Conservation (phyloP, 2,329 filamentous ascomycete genomes). For the Penicillium sp. region DNA sequence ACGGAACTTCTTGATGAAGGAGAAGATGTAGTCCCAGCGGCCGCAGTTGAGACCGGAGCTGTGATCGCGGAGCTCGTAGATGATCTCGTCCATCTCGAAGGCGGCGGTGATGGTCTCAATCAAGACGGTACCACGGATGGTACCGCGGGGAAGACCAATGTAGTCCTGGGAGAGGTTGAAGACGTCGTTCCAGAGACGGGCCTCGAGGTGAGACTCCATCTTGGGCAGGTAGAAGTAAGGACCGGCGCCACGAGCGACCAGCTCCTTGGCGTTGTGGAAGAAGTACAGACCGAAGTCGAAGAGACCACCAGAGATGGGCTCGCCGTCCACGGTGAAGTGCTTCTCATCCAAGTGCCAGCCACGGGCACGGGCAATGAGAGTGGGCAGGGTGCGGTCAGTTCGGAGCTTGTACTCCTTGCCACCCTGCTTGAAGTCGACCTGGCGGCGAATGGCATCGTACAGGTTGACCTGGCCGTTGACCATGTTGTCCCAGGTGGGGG, state of each 20-base stretch:
- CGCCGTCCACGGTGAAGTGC: conserved; percentile 92
- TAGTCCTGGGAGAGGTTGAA: conserved; percentile 97
- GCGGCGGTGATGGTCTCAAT: conserved; percentile 98
- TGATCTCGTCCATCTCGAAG: conserved; percentile 99
- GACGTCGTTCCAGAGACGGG: conserved; percentile 94
- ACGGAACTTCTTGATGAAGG: conserved; percentile 98
- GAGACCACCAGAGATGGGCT: conserved; percentile 86
- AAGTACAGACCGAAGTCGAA: conserved; percentile 99
- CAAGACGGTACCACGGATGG: conserved; percentile 89
- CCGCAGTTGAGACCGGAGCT: conserved; percentile 96
- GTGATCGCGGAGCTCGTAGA: conserved; percentile 97
- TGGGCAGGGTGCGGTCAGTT: conserved; percentile 82
- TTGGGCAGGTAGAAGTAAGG: conserved; percentile 99
- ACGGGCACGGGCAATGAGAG: conserved; percentile 89
- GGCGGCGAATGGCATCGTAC: conserved; percentile 89
- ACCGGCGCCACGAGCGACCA: conserved; percentile 78
- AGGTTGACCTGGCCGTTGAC: conserved; percentile 97
- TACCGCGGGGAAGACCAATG: conserved; percentile 84
- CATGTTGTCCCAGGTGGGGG: conserved; percentile 99
- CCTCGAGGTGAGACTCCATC: conserved; percentile 97
- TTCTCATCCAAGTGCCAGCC: conserved; percentile 99
- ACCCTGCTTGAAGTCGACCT: conserved; percentile 95
- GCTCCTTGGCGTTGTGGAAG: conserved; percentile 94
- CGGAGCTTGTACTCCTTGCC: conserved; percentile 97
- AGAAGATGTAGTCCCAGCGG: conserved; percentile 99